A percentile compares a stretch with the other conserved stretches of the same genome.
Evolutionary conservation across 192 early-diverging fungal species (phyloP).

Genomic region (Coemansia sp.): DNA sequence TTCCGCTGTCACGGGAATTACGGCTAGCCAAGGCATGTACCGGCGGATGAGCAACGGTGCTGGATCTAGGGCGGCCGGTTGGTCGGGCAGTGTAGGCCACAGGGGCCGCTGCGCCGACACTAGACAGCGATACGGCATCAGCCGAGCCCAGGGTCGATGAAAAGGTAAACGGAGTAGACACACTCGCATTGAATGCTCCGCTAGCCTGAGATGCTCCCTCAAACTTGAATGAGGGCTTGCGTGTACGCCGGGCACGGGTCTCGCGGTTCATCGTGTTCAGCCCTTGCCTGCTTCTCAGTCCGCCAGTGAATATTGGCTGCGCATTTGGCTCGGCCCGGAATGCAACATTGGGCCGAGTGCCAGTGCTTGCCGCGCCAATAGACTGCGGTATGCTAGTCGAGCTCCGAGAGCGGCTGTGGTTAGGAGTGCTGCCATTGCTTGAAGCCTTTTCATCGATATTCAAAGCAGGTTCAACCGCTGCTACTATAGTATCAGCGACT

Average conservation of each 20-base stretch:
- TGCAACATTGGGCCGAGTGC: not conserved
- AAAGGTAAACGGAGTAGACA: constrained; percentile 12
- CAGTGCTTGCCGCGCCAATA: not conserved
- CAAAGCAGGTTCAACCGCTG: not conserved
- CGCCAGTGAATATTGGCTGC: constrained; percentile 13
- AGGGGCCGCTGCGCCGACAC: constrained; percentile 4
- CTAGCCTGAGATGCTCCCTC: not conserved
- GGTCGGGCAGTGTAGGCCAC: not conserved
- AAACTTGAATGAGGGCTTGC: constrained; percentile 14
- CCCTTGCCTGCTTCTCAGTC: constrained; percentile 18
- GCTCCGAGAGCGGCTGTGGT: constrained; percentile 2
- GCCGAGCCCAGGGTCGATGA: constrained; percentile 5
- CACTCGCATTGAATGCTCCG: not conserved
- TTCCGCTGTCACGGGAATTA: constrained; percentile 33
- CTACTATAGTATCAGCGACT: not conserved
- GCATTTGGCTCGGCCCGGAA: not conserved
- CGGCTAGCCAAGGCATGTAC: not conserved
- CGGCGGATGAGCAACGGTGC: constrained; percentile 16
- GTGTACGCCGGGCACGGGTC: constrained; percentile 20
- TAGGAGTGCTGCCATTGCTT: not conserved
- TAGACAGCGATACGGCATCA: constrained; percentile 4
- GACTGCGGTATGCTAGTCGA: not conserved
- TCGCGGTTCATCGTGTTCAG: constrained; percentile 35
- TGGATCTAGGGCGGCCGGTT: constrained; percentile 23
- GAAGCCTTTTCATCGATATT: not conserved